Conservation (phyloP, 1,139 yeast genomes). For the Yamadazyma mexicana region DNA sequence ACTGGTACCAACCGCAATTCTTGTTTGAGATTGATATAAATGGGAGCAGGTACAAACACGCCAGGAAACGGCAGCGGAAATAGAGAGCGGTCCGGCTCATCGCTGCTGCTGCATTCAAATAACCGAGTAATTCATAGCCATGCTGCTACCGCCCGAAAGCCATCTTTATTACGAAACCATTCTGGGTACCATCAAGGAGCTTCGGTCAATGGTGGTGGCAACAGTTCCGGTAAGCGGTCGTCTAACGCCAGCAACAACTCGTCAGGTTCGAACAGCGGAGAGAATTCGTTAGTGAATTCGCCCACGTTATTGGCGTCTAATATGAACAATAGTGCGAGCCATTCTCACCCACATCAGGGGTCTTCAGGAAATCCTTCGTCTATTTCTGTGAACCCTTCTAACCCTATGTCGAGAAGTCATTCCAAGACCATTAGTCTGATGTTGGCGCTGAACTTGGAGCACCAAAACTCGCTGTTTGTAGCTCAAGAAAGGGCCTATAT, state of each 20-base stretch:
- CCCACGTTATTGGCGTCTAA: constrained; percentile 11
- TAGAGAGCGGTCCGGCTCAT: constrained; percentile 10
- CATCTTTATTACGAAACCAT: constrained; percentile 22
- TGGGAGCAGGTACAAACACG: constrained; percentile 1
- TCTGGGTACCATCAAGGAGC: constrained; percentile 14
- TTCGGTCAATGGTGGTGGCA: constrained; percentile 2
- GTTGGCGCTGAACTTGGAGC: constrained; percentile 20
- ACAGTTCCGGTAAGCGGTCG: constrained; percentile 6
- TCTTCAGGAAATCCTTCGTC: background rate
- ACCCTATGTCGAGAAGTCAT: constrained; percentile 8
- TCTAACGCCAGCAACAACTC: constrained; percentile 9
- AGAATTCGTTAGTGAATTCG: constrained; percentile 11
- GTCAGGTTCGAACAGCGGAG: constrained; percentile 13
- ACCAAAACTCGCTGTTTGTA: constrained; percentile 40
- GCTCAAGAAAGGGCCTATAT: constrained; percentile 73
- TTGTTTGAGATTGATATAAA: no score
- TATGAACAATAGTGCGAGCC: background rate
- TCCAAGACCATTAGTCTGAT: constrained; percentile 15
- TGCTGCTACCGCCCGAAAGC: constrained; percentile 18
- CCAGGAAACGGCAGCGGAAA: background rate
- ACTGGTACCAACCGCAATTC: no score
- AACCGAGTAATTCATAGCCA: constrained; percentile 12
- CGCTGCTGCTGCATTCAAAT: constrained; percentile 7
- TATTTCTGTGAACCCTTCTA: background rate
- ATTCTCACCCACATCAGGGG: background rate